phyloP scores from a whole-genome alignment of 176 grass and related monocot genomes.

The Oryza longistaminata region DNA sequence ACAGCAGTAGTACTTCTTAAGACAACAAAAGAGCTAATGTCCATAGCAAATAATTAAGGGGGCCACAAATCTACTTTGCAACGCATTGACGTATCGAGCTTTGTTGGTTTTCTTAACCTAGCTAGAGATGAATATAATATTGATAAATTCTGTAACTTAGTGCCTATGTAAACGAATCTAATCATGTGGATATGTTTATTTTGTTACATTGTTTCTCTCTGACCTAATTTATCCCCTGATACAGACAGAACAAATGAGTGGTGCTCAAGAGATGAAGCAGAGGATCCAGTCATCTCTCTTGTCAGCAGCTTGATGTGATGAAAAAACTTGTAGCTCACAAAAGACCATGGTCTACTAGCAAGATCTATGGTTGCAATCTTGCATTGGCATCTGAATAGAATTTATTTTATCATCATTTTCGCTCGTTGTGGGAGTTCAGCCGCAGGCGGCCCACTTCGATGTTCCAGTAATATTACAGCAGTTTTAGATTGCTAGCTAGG shows the following conservation, averaged over 20 bases:
- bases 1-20: too few species aligned
- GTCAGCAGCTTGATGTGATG: constrained; percentile 7
- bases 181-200: too few species aligned
- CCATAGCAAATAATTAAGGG: neutral
- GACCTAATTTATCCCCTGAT: neutral
- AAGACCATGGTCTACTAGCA: neutral
- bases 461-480: neutral
- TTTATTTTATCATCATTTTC: neutral
- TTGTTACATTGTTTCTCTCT: neutral
- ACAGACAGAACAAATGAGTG: constrained; percentile 33
- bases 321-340: neutral
- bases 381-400: neutral
- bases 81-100: too few species aligned
- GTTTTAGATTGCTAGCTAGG: neutral
- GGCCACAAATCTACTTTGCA: neutral
- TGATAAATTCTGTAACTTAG: too few species aligned
- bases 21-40: neutral
- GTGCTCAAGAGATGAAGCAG: constrained; percentile 11
- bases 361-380: neutral
- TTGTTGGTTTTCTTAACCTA: too few species aligned
- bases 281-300: constrained; percentile 14
- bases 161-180: too few species aligned
- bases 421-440: neutral
- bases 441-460: neutral
- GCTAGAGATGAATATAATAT: too few species aligned